Evolutionary conservation across 352 stramenopile species (phyloP).

Genomic region (Pseudoperonospora humuli): DNA sequence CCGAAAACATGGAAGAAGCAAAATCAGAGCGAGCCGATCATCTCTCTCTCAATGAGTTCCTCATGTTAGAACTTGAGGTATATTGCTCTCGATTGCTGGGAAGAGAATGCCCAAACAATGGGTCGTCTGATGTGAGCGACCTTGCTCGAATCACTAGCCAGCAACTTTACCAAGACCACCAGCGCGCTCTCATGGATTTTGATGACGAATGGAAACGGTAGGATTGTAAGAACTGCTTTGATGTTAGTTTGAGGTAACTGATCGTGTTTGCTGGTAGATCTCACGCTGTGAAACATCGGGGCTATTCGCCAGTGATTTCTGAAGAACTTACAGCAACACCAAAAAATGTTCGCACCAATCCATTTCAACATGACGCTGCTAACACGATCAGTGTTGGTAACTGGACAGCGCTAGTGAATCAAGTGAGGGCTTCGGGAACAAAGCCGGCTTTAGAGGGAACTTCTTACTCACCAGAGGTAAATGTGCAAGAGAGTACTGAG

Average conservation of each 20-base stretch:
- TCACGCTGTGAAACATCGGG: slow-evolving; percentile 14
- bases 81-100: slow-evolving; percentile 31
- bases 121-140: slow-evolving; percentile 14
- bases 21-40: slow-evolving; percentile 25
- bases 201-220: slow-evolving; percentile 47
- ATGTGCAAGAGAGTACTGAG: slow-evolving; percentile 1
- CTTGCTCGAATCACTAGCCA: slow-evolving; percentile 30
- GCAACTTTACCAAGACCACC: slow-evolving; percentile 43
- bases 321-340: slow-evolving; percentile 1
- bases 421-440: slow-evolving; percentile 21
- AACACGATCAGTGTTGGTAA: not conserved
- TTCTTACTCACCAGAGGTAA: not conserved
- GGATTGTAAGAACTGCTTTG: not conserved
- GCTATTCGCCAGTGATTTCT: slow-evolving; percentile 1
- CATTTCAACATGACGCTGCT: slow-evolving; percentile 15
- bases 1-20: slow-evolving; percentile 7
- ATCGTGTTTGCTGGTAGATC: slow-evolving; percentile 15
- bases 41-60: slow-evolving; percentile 39
- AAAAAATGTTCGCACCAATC: slow-evolving; percentile 13
- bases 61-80: slow-evolving; percentile 40
- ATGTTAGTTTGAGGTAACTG: not conserved
- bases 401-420: slow-evolving; percentile 18
- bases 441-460: slow-evolving; percentile 4
- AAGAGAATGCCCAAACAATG: not conserved
- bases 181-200: slow-evolving; percentile 42